Base-by-base conservation (phyloP, 1,284 basidiomycete genomes). In the Boletus semigastroideus region DNA sequence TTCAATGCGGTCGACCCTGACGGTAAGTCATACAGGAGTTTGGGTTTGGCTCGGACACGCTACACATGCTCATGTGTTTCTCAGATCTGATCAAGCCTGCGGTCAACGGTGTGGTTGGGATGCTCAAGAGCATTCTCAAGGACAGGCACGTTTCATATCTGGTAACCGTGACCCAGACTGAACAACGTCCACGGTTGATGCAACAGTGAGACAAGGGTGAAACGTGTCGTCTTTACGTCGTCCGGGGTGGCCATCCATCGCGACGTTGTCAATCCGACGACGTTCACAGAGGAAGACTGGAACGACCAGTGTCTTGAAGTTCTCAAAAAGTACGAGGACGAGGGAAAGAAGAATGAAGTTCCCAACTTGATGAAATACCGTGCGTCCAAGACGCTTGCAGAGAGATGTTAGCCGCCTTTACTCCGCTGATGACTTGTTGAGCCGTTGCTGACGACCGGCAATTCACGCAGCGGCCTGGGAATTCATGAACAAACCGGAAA, bases 301-400 rank as follows among this genome's bases (percentile, higher is more conserved):
- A 89, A 92, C 71, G 66, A 79, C 9, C 71, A 75, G 36, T 75
- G 79, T 4, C 67, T 80, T n/a, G 64, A 75, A 20, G 70, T 78
- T 42, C 73, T 86, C n/a, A 74, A 79, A 60, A 69, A 77, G 55
- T 74, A 84, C 13, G 72, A 78, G 59, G 69, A 78, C 53, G 74
- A 79, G 47, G 84, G 86, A 13, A 65, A 64, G 17, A 59, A 30
- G 46, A 61, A 65, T n/a, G 73, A 76, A 14, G 78, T 82, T 1
- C 45, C 68, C 3, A 57, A 59, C 1, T 51, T 65, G 10, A 64
- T 70, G 41, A 82, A 79, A 61, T 89, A 87, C 62, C 68, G 73
- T 39, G 80, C 78, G 13, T 80, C 78, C 22, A 92, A 92, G 74
- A 82, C 79, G 5, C 71, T 92, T 2, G 87, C 89, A 2, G 90